These are phyloP conservation scores for Metarhizium robertsii DNA, from an alignment of 2,329 filamentous ascomycete genomes.

Conservation along the genomic window DNA sequence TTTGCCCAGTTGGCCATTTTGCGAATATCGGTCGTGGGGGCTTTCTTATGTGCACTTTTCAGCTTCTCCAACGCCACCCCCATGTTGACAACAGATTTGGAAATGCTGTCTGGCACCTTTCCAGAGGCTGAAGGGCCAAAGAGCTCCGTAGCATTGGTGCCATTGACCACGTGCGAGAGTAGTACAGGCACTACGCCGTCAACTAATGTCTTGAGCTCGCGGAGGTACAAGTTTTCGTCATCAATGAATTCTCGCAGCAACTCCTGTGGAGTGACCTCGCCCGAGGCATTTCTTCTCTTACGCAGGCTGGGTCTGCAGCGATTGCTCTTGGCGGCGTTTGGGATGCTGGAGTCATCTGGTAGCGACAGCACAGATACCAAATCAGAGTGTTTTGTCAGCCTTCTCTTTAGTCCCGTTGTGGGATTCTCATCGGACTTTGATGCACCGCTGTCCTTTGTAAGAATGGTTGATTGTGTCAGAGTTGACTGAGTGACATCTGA, in stretches of 20 bases:
- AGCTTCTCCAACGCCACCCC: constrained; percentile 81
- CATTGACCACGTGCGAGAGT: constrained; percentile 72
- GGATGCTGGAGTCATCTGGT: constrained; percentile 45
- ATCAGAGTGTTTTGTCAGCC: constrained; percentile 85
- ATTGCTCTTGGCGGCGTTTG: constrained; percentile 57
- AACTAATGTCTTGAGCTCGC: constrained; percentile 85
- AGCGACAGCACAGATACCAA: constrained; percentile 85
- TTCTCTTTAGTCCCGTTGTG: constrained; percentile 54
- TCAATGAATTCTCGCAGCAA: constrained; percentile 70
- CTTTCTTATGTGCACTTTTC: constrained; percentile 68
- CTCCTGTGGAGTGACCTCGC: constrained; percentile 62
- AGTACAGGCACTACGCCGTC: constrained; percentile 93
- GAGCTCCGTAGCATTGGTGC: constrained; percentile 54
- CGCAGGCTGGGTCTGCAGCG: constrained; percentile 71
- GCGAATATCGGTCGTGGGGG: constrained; percentile 64
- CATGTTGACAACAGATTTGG: constrained; percentile 89
- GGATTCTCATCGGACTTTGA: constrained; percentile 22
- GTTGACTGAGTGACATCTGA: constrained; percentile 40
- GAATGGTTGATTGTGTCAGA: constrained; percentile 40
- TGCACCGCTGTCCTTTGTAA: constrained; percentile 34
- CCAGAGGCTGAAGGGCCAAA: constrained; percentile 49
- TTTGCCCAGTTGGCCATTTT: constrained; percentile 75
- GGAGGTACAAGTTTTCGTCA: constrained; percentile 80
- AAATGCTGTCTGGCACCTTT: constrained; percentile 51
- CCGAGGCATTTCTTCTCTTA: constrained; percentile 57